Evolutionary conservation across 768 basidiomycete species (phyloP).

Genomic region (Mycena capillaripes): DNA sequence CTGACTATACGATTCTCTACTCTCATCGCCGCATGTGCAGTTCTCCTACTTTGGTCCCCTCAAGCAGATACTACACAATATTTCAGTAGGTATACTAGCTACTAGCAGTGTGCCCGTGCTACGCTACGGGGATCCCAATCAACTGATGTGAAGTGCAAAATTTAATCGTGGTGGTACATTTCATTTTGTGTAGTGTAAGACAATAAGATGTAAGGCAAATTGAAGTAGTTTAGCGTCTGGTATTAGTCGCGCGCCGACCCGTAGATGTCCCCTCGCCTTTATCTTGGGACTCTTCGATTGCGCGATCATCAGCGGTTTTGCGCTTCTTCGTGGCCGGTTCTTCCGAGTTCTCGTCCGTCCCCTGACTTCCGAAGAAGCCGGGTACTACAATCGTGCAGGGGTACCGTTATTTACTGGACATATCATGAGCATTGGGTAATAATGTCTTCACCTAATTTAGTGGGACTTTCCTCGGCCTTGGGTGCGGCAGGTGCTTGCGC

Average conservation of each 20-base stretch:
- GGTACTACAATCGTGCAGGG: constrained; percentile 16
- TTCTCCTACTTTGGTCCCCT: no score
- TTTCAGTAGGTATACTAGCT: no score
- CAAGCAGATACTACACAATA: no score
- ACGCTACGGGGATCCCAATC: no score
- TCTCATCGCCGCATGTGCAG: no score
- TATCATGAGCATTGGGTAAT: not conserved
- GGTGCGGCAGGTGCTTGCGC: not conserved
- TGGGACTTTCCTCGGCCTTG: constrained; percentile 18
- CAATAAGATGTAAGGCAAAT: no score
- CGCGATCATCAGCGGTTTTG: not conserved
- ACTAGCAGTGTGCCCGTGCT: no score
- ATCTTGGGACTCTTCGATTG: not conserved
- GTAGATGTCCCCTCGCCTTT: not conserved
- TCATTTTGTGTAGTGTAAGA: no score
- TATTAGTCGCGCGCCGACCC: not conserved
- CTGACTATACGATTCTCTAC: no score
- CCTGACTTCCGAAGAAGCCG: constrained; percentile 15
- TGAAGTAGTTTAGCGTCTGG: no score
- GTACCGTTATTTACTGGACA: not conserved
- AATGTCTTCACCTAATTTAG: not conserved
- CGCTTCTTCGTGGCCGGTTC: not conserved
- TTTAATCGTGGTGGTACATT: no score
- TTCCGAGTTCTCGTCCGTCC: not conserved
- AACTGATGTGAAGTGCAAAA: no score